Percentiles rank a stretch among this genome's conserved stretches.
Evolutionary conservation across 257 asterid species (phyloP).

Genomic region (Dorcoceras hygrometricum): DNA sequence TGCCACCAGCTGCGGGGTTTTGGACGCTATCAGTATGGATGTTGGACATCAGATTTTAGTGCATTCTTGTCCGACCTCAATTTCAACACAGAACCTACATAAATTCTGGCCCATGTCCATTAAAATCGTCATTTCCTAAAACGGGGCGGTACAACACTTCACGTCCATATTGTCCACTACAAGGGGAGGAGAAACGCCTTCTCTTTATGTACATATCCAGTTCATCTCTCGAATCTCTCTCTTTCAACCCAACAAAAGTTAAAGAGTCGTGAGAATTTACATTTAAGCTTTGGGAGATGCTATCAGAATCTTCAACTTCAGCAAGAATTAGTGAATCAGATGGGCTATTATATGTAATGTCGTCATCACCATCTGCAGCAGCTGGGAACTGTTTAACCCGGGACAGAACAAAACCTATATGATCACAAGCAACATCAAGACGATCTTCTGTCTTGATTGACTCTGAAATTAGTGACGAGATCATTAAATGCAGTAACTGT

Average conservation of each 20-base stretch:
- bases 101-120: constrained; percentile 41
- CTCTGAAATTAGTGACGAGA: constrained; percentile 47
- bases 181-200: constrained; percentile 42
- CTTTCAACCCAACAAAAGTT: constrained; percentile 38
- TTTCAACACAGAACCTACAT: constrained; percentile 25
- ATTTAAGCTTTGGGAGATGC: constrained; percentile 44
- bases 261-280: constrained; percentile 33
- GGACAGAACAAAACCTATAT: constrained; percentile 38
- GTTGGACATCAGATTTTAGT: constrained; percentile 9
- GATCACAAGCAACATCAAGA: constrained; percentile 51
- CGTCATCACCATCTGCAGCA: constrained; percentile 30
- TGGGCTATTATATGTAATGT: constrained; percentile 44
- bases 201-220: constrained; percentile 44
- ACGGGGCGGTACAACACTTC: constrained; percentile 43
- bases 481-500: constrained; percentile 43
- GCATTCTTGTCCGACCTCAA: background rate
- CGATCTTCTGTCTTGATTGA: constrained; percentile 51
- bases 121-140: constrained; percentile 42
- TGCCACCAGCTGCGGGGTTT: constrained; percentile 8
- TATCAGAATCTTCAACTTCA: constrained; percentile 54
- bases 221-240: constrained; percentile 44
- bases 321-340: constrained; percentile 42
- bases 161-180: constrained; percentile 45
- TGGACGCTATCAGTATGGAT: background rate
- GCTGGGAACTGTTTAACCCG: constrained; percentile 44